These are phyloP conservation scores for Ceratocystis colombiana DNA, from an alignment of 2,329 filamentous ascomycete genomes.

Conservation along the genomic window DNA sequence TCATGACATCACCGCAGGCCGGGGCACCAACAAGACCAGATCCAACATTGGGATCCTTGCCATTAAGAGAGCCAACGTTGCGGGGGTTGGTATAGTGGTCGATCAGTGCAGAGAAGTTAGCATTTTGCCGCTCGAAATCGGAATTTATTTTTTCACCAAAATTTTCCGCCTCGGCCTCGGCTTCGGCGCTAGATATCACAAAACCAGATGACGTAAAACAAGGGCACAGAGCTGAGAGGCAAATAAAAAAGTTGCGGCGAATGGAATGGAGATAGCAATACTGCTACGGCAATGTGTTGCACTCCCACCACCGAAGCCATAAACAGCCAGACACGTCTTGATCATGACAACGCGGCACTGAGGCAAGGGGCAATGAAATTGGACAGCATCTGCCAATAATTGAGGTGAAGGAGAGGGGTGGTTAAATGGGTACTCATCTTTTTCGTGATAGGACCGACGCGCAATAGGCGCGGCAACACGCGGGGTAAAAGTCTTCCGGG, in stretches of 20 bases:
- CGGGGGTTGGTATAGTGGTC: conserved; percentile 45
- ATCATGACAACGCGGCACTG: not conserved
- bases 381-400: not conserved
- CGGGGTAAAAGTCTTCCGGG: not conserved
- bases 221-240: not conserved
- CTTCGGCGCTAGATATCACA: not conserved
- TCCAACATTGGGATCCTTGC: conserved; percentile 72
- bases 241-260: not conserved
- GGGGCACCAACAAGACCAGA: conserved; percentile 85
- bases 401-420: not conserved
- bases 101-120: conserved; percentile 32
- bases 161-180: not conserved
- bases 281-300: not conserved
- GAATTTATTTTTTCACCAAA: conserved; percentile 33
- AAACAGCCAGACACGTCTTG: not conserved
- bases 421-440: conserved; percentile 42
- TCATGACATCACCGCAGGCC: conserved; percentile 86
- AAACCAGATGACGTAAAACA: not conserved
- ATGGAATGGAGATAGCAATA: not conserved
- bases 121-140: conserved; percentile 30
- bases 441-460: conserved; percentile 47
- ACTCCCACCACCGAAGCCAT: not conserved
- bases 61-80: conserved; percentile 51
- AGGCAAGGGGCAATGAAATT: not conserved
- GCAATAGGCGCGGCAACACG: conserved; percentile 10